A percentile compares a stretch with the other conserved stretches of the same genome.
Evolutionary conservation across 73 alveolate genomes (phyloP).

Genomic region (Uronychia setigera): DNA sequence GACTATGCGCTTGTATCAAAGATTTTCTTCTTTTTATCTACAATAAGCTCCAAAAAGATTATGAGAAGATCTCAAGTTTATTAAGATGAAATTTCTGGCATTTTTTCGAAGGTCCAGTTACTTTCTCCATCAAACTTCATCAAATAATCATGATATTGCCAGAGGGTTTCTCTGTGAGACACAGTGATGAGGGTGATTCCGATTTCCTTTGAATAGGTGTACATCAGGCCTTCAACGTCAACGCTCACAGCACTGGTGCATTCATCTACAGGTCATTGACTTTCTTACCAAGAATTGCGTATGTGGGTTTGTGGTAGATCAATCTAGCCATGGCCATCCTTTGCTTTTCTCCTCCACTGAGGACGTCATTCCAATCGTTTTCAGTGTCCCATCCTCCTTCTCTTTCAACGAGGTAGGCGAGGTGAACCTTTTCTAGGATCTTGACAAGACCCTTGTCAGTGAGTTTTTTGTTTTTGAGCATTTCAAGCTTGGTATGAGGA

Average conservation of each 20-base stretch:
- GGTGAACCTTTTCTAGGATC: constrained; percentile 73
- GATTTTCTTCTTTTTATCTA: too few species aligned
- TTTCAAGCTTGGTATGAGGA: constrained; percentile 78
- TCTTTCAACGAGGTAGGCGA: constrained; percentile 78
- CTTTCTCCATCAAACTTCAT: constrained; percentile 85
- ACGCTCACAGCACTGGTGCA: constrained; percentile 91
- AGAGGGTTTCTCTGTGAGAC: constrained; percentile 85
- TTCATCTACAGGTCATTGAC: constrained; percentile 57
- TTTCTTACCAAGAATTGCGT: constrained; percentile 69
- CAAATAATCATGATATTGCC: constrained; percentile 90
- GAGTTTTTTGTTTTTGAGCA: constrained; percentile 37
- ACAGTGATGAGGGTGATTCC: constrained; percentile 94
- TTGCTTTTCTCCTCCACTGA: constrained; percentile 94
- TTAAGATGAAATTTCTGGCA: too few species aligned
- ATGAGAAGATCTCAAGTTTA: too few species aligned
- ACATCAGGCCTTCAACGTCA: constrained; percentile 87
- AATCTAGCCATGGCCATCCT: constrained; percentile 96
- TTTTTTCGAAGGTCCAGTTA: constrained; percentile 16
- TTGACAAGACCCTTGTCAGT: constrained; percentile 71
- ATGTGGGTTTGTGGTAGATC: constrained; percentile 89
- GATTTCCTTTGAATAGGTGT: constrained; percentile 73
- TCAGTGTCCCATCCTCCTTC: constrained; percentile 82
- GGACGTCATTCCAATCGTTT: constrained; percentile 90
- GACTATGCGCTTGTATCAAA: too few species aligned
- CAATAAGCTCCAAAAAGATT: too few species aligned